Conservation (phyloP, 2,329 filamentous ascomycete genomes). For the Alternaria brassicae region DNA sequence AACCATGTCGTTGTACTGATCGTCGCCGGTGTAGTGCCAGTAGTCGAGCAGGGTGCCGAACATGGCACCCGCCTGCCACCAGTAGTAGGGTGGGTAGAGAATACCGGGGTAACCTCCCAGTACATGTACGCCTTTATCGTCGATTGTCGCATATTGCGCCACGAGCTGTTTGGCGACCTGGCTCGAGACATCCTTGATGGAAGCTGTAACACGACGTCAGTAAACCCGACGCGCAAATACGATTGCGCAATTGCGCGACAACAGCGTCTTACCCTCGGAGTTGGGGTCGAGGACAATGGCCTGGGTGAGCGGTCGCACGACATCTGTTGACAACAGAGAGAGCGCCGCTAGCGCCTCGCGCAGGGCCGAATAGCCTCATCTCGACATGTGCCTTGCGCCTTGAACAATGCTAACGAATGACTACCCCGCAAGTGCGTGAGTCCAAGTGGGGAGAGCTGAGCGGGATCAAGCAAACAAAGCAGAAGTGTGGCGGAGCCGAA, state of each 20-base stretch:
- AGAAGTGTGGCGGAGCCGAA: background rate
- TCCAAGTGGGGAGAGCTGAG: conserved; percentile 2
- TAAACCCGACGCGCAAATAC: background rate
- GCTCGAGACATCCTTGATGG: conserved; percentile 57
- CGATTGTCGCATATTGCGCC: conserved; percentile 59
- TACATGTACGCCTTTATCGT: conserved; percentile 53
- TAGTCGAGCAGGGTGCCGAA: conserved; percentile 77
- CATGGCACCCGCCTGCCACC: conserved; percentile 79
- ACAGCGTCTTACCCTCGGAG: conserved; percentile 23
- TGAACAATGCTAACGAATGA: conserved; percentile 8
- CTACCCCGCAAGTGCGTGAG: conserved; percentile 6
- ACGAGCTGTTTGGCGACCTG: conserved; percentile 59
- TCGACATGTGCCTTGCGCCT: conserved; percentile 24
- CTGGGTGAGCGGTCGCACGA: conserved; percentile 25
- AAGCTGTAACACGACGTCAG: conserved; percentile 40
- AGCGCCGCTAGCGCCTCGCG: conserved; percentile 37
- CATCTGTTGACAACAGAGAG: conserved; percentile 30
- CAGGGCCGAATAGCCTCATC: conserved; percentile 40
- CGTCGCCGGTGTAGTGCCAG: conserved; percentile 82
- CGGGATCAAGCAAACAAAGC: conserved; percentile 3
- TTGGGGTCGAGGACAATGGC: conserved; percentile 38
- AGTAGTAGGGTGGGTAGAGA: conserved; percentile 61
- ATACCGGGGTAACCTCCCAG: conserved; percentile 53
- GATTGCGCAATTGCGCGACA: background rate
- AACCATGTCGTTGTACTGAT: conserved; percentile 72